Evolutionary conservation across 148 eudicot species (phyloP), one percentile per base, ranked within the genome.

Genomic region (Hydrangea macrophylla): DNA sequence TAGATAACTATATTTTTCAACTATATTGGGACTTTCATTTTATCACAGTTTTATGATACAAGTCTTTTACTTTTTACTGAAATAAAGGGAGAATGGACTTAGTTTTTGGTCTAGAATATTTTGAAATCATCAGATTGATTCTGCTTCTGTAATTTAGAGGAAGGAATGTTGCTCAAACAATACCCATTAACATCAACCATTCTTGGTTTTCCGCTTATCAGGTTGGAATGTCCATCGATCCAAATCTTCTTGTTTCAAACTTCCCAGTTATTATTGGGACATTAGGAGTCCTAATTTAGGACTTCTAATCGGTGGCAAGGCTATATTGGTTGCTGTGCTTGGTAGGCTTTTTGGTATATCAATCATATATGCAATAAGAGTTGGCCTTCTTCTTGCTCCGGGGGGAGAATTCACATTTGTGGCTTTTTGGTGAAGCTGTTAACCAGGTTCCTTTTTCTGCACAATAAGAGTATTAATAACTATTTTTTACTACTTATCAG

Each of bases 191-290:
- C 27, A 40, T 9, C 17, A 30, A 37, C 42, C 63, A 61, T 48
- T 71, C 31, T 61, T 58, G 65, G 70, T 23, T 36, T 84, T 71
- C 73, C n/a, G n/a, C 25, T 36, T 84, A 69, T 76, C 96, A 94
- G 99, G 99, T 94, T 65, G 99, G 99, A 76, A 94, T 94, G 99
- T 94, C 99, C 33, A 94, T 94, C 66, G 99, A 94, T 75, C 99
- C 99, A 54, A 90, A 91, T 65, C 92, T 94, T 79, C 85, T 94
- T 67, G 40, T 85, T 73, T 87, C 99, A 60, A 91, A 91, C 82
- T 94, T 94, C 73, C 93, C 96, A 9, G 85, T 82, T 67, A 66
- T 94, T 50, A 76, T 79, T 75, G 93, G 93, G 61, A 60, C 90
- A 73, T 72, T 94, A 69, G n/a, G n/a, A n/a, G n/a, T n/a, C n/a